phyloP scores from a whole-genome alignment of 345 rosid species.

The Citropsis articulata region DNA sequence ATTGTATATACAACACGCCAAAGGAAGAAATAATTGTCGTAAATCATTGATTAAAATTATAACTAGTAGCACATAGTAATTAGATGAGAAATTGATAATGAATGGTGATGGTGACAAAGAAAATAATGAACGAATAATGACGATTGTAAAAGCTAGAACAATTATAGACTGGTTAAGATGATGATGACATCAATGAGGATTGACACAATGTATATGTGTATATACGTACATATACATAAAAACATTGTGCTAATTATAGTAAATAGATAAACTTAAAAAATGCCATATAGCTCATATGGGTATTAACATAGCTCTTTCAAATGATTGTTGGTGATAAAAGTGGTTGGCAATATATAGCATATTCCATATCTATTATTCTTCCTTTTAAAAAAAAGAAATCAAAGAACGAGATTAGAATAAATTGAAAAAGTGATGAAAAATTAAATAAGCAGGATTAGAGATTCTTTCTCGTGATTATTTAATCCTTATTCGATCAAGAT shows the following conservation, averaged over 20 bases:
- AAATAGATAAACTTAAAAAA: background rate
- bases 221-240: background rate
- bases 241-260: background rate
- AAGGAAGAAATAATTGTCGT: background rate
- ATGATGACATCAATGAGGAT: background rate
- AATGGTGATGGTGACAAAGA: conserved; percentile 19
- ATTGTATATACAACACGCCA: background rate
- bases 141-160: conserved; percentile 13
- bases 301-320: background rate
- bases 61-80: background rate
- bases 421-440: conserved; percentile 20
- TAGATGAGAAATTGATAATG: background rate
- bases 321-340: conserved; percentile 18
- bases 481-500: conserved; percentile 19
- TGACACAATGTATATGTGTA: background rate
- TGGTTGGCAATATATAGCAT: conserved; percentile 14
- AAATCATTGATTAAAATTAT: background rate
- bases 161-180: background rate
- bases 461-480: conserved; percentile 24
- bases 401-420: conserved; percentile 25
- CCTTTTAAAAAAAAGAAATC: background rate
- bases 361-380: conserved; percentile 5
- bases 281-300: background rate
- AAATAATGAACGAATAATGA: background rate
- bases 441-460: conserved; percentile 19